Evolutionary conservation across 495 filamentous ascomycete species (phyloP), one percentile per base, ranked within the genome.

Genomic region (Aspergillus egyptiacus): DNA sequence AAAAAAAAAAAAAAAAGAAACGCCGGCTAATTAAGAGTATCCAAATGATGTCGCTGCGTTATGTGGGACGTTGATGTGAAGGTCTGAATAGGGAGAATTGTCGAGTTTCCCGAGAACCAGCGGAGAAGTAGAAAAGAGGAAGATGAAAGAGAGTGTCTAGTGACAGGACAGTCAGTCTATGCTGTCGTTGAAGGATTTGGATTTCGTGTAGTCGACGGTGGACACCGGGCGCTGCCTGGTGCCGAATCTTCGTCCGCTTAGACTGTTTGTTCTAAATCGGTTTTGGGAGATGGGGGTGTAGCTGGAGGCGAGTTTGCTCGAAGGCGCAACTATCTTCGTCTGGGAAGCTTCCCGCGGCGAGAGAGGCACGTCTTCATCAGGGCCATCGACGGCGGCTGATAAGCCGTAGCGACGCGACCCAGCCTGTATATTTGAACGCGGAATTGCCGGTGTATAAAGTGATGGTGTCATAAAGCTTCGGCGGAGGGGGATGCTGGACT

Each of bases 321-420:
- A 72, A 7, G 69, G 64, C 7, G 61, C 54, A 13, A 64, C 56
- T 35, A 72, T 70, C 11, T 69, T 59, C 3, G 69, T 69, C 34
- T 68, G 67, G 6, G 62, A 56, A 5, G 48, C 20, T 3, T 68
- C 59, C 45, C 55, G 60, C 17, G 64, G 55, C 7, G 57, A 44
- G 11, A 53, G 41, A 22, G 54, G 48, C 30, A 38, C 44, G 19
- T 64, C 60, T 14, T 72, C 68, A 7, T 9, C 42, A 2, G 53
- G 7, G 5, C 33, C 43, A 23, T 56, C 53, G 38, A 23, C 43
- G 36, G 62, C 47, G n/a, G 68, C 41, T 15, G 64, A 54, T 13
- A 68, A 38, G 2, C 67, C 70, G 41, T 75, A 77, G n/a, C 72
- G 64, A 18, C 72, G 68, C n/a, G 63, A 71, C 19, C 71, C 73